Percentiles rank a stretch among this genome's conserved stretches.
phyloP scores from a whole-genome alignment of 495 filamentous ascomycete species.

The Tuber melanosporum region DNA sequence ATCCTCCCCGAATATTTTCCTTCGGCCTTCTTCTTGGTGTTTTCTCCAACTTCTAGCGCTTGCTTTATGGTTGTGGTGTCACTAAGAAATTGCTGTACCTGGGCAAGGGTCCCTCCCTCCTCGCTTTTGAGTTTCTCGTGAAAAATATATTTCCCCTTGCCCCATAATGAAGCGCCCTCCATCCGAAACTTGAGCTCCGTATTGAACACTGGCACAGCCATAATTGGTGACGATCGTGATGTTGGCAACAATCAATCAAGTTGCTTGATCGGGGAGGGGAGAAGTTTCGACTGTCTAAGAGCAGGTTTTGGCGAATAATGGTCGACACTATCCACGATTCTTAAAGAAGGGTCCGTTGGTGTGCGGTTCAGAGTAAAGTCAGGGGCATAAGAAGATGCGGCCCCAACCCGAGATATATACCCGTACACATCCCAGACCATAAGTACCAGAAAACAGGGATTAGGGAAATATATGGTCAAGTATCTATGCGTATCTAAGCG shows the following conservation, averaged over 20 bases:
- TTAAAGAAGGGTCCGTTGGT: background rate
- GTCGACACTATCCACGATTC: background rate
- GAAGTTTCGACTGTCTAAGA: background rate
- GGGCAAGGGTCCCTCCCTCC: conserved; percentile 9
- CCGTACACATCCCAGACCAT: too few species aligned
- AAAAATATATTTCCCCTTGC: conserved; percentile 9
- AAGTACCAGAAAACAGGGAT: too few species aligned
- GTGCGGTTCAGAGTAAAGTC: background rate
- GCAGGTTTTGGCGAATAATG: background rate
- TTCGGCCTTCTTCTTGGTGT: conserved; percentile 12
- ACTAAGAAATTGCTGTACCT: conserved; percentile 15
- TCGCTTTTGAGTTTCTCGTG: conserved; percentile 16
- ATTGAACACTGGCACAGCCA: background rate
- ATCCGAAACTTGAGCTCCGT: background rate
- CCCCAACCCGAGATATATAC: background rate
- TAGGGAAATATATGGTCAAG: too few species aligned
- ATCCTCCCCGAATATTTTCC: conserved; percentile 19
- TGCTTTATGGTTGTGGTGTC: conserved; percentile 16
- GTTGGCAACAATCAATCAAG: background rate
- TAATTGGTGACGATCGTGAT: background rate
- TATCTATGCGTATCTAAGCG: too few species aligned
- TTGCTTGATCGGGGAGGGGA: background rate
- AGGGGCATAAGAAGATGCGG: background rate
- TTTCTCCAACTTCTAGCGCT: conserved; percentile 10
- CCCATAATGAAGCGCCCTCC: conserved; percentile 10